phyloP scores from a whole-genome alignment of 108 stramenopile genomes.

The Cyclotella cryptica region DNA sequence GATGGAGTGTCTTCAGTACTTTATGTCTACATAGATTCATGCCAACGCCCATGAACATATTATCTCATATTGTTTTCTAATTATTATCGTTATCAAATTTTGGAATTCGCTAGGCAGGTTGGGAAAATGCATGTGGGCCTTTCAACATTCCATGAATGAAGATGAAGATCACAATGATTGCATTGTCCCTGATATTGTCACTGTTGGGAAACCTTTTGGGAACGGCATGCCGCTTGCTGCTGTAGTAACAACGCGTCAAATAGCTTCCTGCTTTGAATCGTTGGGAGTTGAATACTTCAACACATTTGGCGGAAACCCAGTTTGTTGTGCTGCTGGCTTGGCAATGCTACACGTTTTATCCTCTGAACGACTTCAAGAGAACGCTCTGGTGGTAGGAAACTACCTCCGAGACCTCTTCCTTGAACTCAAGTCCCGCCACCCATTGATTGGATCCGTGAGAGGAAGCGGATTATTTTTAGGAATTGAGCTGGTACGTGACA shows the following conservation, averaged over 20 bases:
- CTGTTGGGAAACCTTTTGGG: conserved; percentile 96
- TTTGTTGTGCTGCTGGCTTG: conserved; percentile 88
- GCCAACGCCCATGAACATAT: too few species aligned
- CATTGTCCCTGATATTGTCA: conserved; percentile 96
- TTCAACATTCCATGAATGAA: conserved; percentile 72
- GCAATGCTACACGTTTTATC: conserved; percentile 88
- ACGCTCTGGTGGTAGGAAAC: conserved; percentile 79
- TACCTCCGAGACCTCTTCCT: conserved; percentile 66
- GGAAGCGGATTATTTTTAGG: conserved; percentile 95
- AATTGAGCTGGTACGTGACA: conserved; percentile 85
- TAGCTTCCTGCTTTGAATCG: conserved; percentile 85
- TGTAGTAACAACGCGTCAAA: conserved; percentile 74
- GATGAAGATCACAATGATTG: conserved; percentile 14
- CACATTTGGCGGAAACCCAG: conserved; percentile 96
- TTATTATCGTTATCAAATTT: too few species aligned
- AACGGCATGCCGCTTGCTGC: conserved; percentile 97
- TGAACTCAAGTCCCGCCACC: conserved; percentile 45
- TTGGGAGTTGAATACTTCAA: conserved; percentile 96
- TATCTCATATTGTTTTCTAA: too few species aligned
- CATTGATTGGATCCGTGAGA: conserved; percentile 91
- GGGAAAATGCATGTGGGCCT: conserved; percentile 92
- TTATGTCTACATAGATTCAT: too few species aligned
- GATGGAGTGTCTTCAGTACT: too few species aligned
- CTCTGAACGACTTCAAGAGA: conserved; percentile 75
- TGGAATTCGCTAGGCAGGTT: conserved; percentile 50